phyloP scores from a whole-genome alignment of 148 eudicot species.

The Beta vulgaris region DNA sequence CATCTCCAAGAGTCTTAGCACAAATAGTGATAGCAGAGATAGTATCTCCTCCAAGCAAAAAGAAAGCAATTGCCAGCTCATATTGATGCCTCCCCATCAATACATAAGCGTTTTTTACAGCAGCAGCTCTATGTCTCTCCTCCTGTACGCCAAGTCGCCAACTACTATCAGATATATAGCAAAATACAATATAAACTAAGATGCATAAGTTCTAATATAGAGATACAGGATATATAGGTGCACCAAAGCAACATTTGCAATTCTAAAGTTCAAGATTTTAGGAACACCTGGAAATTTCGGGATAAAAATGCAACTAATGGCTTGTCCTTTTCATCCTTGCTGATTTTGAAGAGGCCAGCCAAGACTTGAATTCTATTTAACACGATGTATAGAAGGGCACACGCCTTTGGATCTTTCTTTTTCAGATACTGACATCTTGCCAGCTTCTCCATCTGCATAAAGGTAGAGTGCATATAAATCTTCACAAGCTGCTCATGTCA shows the following conservation, averaged over 20 bases:
- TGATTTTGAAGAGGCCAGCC: conserved; percentile 91
- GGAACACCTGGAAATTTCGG: conserved; percentile 84
- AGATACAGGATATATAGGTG: neutral
- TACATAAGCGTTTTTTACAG: conserved; percentile 95
- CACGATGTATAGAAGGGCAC: conserved; percentile 84
- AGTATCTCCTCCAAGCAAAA: conserved; percentile 95
- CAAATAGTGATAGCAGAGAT: conserved; percentile 82
- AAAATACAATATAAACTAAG: neutral
- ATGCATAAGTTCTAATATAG: neutral
- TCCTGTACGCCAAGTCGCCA: conserved; percentile 47
- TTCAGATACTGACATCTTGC: conserved; percentile 84
- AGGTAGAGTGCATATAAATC: conserved; percentile 28
- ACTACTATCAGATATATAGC: neutral
- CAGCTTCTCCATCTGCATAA: conserved; percentile 91
- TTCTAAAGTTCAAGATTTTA: conserved; percentile 1
- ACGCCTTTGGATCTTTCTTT: conserved; percentile 89
- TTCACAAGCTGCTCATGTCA: neutral
- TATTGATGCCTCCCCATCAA: conserved; percentile 94
- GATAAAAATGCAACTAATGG: conserved; percentile 83
- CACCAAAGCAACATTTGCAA: neutral
- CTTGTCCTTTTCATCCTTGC: conserved; percentile 96
- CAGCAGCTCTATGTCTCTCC: conserved; percentile 93
- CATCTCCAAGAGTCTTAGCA: conserved; percentile 94
- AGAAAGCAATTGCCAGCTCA: conserved; percentile 92
- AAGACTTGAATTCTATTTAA: conserved; percentile 90